Conservation (phyloP, 176 grass and related monocot genomes). For the Triticum monococcum region DNA sequence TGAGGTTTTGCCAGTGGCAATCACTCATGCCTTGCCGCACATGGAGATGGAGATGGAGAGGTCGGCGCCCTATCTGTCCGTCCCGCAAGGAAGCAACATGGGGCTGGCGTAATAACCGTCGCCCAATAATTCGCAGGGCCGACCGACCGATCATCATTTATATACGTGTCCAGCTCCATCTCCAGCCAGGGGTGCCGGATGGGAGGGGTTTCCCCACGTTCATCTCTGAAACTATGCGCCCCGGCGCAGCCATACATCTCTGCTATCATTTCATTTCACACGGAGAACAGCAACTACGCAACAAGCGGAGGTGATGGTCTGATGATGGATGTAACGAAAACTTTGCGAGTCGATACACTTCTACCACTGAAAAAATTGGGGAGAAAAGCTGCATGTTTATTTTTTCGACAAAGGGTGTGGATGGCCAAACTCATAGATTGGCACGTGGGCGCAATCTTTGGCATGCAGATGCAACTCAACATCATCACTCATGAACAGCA, state of each 20-base stretch:
- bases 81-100: not conserved
- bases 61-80: conserved; percentile 24
- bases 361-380: too few species aligned
- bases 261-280: not conserved
- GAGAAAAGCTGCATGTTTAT: not conserved
- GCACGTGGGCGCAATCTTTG: conserved; percentile 1
- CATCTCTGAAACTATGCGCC: not conserved
- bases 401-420: not conserved
- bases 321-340: not conserved
- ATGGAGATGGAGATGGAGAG: conserved; percentile 17
- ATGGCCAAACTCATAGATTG: not conserved
- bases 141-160: not conserved
- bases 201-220: not conserved
- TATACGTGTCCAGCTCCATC: not conserved
- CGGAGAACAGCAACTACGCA: too few species aligned
- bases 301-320: not conserved
- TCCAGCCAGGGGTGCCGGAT: not conserved
- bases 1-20: not conserved
- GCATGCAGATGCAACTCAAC: not conserved
- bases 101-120: not conserved
- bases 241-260: not conserved
- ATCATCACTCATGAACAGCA: not conserved
- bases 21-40: conserved; percentile 7
- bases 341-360: not conserved
- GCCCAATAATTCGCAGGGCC: conserved; percentile 20